Conservation (phyloP, 1,284 basidiomycete species). For the Cryptococcus sp. region DNA sequence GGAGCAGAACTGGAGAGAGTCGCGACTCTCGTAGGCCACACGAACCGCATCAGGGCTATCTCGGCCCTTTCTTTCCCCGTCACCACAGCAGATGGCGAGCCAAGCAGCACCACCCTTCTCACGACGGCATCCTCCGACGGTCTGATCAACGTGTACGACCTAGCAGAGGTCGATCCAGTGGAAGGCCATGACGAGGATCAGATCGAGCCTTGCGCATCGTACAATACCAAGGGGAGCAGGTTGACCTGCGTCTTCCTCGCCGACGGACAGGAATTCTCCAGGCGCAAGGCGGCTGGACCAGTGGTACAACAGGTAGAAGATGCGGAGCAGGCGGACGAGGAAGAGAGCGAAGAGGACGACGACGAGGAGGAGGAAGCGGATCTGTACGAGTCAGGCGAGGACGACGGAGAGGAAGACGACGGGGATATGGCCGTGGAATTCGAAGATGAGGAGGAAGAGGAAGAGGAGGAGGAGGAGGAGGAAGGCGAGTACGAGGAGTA, state of each 20-base stretch:
- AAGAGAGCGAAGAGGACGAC: constrained; percentile 16
- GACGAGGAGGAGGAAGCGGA: constrained; percentile 24
- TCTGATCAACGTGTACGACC: constrained; percentile 74
- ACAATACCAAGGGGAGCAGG: constrained; percentile 80
- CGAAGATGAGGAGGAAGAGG: constrained; percentile 19
- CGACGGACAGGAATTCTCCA: constrained; percentile 58
- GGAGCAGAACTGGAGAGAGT: constrained; percentile 37
- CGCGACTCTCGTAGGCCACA: constrained; percentile 47
- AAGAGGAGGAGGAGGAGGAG: constrained; percentile 21
- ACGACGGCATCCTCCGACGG: constrained; percentile 82
- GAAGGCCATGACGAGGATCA: constrained; percentile 34
- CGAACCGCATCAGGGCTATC: constrained; percentile 51
- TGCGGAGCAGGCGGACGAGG: constrained; percentile 52
- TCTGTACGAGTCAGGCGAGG: constrained; percentile 29
- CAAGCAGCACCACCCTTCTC: constrained; percentile 61
- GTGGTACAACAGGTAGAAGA: constrained; percentile 27
- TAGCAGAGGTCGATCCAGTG: constrained; percentile 56
- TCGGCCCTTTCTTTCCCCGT: constrained; percentile 40
- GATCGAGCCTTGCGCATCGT: constrained; percentile 65
- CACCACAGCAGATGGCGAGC: constrained; percentile 19
- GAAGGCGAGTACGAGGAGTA: constrained; percentile 6
- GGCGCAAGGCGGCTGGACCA: constrained; percentile 39
- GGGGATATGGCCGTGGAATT: constrained; percentile 27
- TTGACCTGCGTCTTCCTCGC: constrained; percentile 77
- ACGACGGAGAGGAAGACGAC: constrained; percentile 54